Evolutionary conservation across 2,329 filamentous ascomycete species (phyloP).

Genomic region (Phoma sp.): DNA sequence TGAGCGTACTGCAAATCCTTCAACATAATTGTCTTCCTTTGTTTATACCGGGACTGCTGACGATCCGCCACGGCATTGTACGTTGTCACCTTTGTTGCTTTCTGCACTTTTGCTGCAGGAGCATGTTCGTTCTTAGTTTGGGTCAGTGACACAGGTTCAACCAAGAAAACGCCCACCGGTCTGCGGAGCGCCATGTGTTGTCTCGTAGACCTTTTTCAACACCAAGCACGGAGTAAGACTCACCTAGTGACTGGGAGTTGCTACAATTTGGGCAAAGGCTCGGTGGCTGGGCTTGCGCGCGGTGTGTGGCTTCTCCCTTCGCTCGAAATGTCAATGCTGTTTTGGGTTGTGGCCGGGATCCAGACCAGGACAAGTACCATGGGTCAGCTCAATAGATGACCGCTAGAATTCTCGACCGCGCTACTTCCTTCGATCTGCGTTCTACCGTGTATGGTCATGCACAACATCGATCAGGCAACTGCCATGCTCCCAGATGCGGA

Average conservation of each 20-base stretch:
- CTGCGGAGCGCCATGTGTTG: background rate
- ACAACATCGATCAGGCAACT: background rate
- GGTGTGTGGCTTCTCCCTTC: background rate
- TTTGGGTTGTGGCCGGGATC: conserved; percentile 2
- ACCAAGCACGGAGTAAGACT: background rate
- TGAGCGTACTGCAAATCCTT: background rate
- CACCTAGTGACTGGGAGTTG: background rate
- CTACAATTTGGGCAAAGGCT: background rate
- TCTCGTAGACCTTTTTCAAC: background rate
- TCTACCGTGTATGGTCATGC: background rate
- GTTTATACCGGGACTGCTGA: too few relatives aligned
- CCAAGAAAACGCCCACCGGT: conserved; percentile 3
- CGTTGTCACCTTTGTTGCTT: background rate
- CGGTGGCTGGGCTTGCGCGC: background rate
- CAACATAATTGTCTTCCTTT: too few relatives aligned
- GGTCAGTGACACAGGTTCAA: conserved; percentile 2
- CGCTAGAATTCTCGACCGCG: background rate
- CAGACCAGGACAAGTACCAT: background rate
- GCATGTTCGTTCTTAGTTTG: background rate
- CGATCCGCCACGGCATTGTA: background rate
- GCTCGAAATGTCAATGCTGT: background rate
- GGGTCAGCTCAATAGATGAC: background rate
- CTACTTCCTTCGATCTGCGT: background rate
- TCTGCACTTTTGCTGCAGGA: conserved; percentile 1
- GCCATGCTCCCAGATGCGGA: background rate